A percentile compares a stretch with the other conserved stretches of the same genome.
Conservation (phyloP, 2,329 filamentous ascomycete species). For the Malbranchea zuffiana region DNA sequence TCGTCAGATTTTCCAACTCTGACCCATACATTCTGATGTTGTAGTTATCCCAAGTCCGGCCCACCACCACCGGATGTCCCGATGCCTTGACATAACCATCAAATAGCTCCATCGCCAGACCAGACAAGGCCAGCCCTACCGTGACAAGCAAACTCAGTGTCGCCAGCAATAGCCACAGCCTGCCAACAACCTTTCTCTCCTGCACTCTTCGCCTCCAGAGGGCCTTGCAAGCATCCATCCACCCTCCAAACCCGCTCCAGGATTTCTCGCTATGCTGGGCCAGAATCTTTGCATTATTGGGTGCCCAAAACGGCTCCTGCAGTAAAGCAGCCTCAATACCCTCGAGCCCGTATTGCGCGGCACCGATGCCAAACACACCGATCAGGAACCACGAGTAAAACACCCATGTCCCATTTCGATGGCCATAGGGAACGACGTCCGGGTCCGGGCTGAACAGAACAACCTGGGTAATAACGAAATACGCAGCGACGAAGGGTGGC, state of each 20-base stretch:
- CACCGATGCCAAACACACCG: conserved; percentile 14
- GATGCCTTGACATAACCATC: conserved; percentile 13
- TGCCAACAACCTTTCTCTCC: not conserved
- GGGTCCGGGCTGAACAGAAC: conserved; percentile 2
- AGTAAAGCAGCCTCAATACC: conserved; percentile 15
- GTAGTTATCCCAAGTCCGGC: conserved; percentile 3
- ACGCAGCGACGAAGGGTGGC: conserved; percentile 4
- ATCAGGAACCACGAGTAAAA: conserved; percentile 15
- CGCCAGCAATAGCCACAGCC: conserved; percentile 9
- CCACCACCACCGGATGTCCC: conserved; percentile 8
- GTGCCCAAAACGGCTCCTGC: conserved; percentile 10
- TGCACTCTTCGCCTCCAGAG: not conserved
- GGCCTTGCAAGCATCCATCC: not conserved
- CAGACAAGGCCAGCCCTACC: conserved; percentile 12
- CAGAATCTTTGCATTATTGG: conserved; percentile 7
- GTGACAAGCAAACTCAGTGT: conserved; percentile 7
- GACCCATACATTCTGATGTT: not conserved
- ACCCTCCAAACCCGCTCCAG: conserved; percentile 9
- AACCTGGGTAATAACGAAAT: conserved; percentile 2
- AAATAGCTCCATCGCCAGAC: conserved; percentile 12
- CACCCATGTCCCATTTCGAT: conserved; percentile 3
- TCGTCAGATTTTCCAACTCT: not conserved
- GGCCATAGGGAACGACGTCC: not conserved
- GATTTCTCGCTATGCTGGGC: conserved; percentile 10
- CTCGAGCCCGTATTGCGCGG: conserved; percentile 10